Base-by-base conservation (phyloP, 495 filamentous ascomycete genomes). In the Hypoxylon intermedium region DNA sequence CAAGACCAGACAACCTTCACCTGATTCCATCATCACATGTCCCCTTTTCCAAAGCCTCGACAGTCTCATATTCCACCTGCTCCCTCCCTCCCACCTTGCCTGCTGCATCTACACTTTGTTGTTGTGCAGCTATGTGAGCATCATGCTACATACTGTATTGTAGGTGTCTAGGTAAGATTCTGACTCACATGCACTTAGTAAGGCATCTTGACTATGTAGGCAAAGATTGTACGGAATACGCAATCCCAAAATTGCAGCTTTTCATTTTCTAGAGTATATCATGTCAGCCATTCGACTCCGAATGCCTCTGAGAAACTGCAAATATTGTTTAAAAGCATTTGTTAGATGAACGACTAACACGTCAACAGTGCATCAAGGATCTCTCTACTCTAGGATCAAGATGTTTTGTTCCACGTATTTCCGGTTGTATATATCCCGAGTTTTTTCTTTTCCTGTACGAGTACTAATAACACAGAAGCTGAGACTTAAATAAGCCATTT, bases 381-480 rank as follows among this genome's bases (percentile, higher is more conserved):
- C 33, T 23, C 33, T 20, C 13, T 30, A n/a, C 24, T 26, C 7
- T 46, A 3, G 7, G 15, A 13, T 21, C 24, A 28, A 4, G 43
- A 13, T 9, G 19, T 23, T 40, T 18, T 20, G 12, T 15, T 50
- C 49, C 37, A 13, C 28, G 19, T 36, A 44, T 42, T 43, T 56
- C 15, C 13, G 23, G 13, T 2, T 43, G 18, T 45, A 23, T 43
- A 50, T 51, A 52, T 54, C 50, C 49, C 28, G 41, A 36, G 18
- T 42, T 38, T 54, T 54, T 55, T 48, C 28, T 37, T 44, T 54
- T 42, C 50, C 38, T 60, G 40, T 65, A 60, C 13, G 45, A 40
- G 34, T 23, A 46, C 55, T 65, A 60, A 65, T 65, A 60, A 52
- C 46, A 65, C 56, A 58, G 31, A 19, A 44, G 54, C 43, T 16